phyloP scores from a whole-genome alignment of 768 basidiomycete species.

The Russula compacta region DNA sequence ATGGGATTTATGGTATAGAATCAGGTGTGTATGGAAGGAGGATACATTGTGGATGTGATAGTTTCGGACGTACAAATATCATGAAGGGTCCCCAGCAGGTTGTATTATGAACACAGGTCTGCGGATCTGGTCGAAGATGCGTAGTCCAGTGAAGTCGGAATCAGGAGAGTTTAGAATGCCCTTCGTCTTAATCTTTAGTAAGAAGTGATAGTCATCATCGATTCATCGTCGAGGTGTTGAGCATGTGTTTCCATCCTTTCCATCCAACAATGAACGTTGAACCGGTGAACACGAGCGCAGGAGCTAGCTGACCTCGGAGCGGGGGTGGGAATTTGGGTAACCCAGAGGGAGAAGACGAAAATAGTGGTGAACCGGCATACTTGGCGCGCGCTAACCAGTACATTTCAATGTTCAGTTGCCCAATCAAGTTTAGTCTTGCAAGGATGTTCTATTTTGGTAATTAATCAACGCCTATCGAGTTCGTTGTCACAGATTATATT shows the following conservation, averaged over 20 bases:
- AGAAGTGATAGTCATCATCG: not conserved
- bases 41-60: not conserved
- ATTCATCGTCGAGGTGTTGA: not conserved
- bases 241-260: too few relatives aligned
- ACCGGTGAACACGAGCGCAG: not conserved
- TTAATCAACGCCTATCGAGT: not conserved
- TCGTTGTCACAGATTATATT: too few relatives aligned
- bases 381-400: too few relatives aligned
- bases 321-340: not conserved
- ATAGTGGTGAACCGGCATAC: too few relatives aligned
- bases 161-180: not conserved
- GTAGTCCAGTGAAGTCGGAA: not conserved
- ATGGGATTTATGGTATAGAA: not conserved
- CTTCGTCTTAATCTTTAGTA: too few relatives aligned
- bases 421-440: not conserved
- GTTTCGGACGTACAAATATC: not conserved
- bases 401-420: not conserved
- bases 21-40: not conserved
- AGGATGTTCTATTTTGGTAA: not conserved
- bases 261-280: not conserved
- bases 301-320: too few relatives aligned
- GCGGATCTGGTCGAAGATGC: not conserved
- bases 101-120: too few relatives aligned
- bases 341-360: too few relatives aligned
- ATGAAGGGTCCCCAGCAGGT: not conserved